phyloP scores from a whole-genome alignment of 495 filamentous ascomycete species.

The Penicilliopsis zonata region DNA sequence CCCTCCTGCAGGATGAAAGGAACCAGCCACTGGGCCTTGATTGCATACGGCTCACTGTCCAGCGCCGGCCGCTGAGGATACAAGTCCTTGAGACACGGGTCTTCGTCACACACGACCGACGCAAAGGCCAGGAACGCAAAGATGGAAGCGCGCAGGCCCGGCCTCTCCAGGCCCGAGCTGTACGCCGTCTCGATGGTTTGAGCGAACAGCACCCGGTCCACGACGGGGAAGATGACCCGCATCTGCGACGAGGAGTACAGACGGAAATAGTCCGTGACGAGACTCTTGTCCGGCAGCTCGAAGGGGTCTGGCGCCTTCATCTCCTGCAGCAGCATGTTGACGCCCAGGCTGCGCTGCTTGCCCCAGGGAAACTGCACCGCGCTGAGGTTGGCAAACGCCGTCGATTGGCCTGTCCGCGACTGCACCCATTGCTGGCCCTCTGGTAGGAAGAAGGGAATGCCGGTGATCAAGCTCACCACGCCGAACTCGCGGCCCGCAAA shows the following conservation, averaged over 20 bases:
- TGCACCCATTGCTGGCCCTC: constrained; percentile 36
- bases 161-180: constrained; percentile 9
- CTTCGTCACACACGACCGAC: constrained; percentile 12
- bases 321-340: constrained; percentile 13
- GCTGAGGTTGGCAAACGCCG: constrained; percentile 24
- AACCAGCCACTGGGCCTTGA: constrained; percentile 26
- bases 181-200: constrained; percentile 32
- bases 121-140: constrained; percentile 33
- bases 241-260: constrained; percentile 17
- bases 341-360: constrained; percentile 16
- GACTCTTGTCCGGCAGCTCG: constrained; percentile 15
- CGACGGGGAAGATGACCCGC: constrained; percentile 29
- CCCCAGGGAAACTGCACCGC: constrained; percentile 21
- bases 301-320: constrained; percentile 11
- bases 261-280: constrained; percentile 12
- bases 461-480: constrained; percentile 31
- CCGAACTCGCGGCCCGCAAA: constrained; percentile 38
- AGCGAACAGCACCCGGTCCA: constrained; percentile 27
- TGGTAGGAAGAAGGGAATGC: constrained; percentile 32
- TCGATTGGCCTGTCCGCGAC: constrained; percentile 29
- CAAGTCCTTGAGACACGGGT: neutral
- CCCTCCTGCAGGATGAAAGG: constrained; percentile 29
- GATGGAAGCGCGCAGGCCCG: constrained; percentile 25
- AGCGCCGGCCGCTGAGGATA: constrained; percentile 5
- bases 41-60: constrained; percentile 23